These are phyloP conservation scores for Hemerocallis citrina DNA, from an alignment of 106 monocot species.

Conservation along the genomic window DNA sequence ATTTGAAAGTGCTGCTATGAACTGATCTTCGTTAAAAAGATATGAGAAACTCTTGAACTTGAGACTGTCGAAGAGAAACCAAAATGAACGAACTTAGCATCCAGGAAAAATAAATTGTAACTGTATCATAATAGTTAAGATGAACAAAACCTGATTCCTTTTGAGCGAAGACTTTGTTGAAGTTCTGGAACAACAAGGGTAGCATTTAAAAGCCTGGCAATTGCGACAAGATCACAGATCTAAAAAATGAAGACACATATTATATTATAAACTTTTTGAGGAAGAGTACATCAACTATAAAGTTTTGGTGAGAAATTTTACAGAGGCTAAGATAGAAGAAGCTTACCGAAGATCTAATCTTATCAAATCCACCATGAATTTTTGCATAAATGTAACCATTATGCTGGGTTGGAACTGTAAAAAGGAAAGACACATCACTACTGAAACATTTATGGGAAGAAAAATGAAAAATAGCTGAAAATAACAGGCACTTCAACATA, in stretches of 20 bases:
- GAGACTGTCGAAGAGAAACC: slow-evolving; percentile 24
- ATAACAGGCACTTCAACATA: background rate
- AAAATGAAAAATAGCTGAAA: background rate
- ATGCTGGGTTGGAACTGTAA: slow-evolving; percentile 40
- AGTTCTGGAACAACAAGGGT: slow-evolving; percentile 79
- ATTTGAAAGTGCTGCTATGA: slow-evolving; percentile 59
- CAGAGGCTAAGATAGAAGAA: background rate
- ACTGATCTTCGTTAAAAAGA: slow-evolving; percentile 67
- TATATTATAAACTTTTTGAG: slow-evolving; percentile 6
- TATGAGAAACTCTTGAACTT: slow-evolving; percentile 84
- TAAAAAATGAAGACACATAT: slow-evolving; percentile 26
- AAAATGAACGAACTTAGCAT: background rate
- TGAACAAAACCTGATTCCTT: slow-evolving; percentile 54
- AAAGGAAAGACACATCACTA: background rate
- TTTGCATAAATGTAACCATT: slow-evolving; percentile 75
- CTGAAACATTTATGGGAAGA: background rate
- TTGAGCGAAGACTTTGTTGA: slow-evolving; percentile 59
- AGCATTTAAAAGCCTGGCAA: slow-evolving; percentile 79
- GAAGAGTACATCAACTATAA: slow-evolving; percentile 1
- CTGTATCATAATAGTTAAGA: background rate
- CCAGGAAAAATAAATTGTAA: background rate
- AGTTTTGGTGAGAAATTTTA: background rate
- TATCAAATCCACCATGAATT: slow-evolving; percentile 79
- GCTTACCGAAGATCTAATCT: slow-evolving; percentile 67
- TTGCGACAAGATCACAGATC: slow-evolving; percentile 79